phyloP scores from a whole-genome alignment of 768 basidiomycete species.

The Pleurotus citrinopileatus region DNA sequence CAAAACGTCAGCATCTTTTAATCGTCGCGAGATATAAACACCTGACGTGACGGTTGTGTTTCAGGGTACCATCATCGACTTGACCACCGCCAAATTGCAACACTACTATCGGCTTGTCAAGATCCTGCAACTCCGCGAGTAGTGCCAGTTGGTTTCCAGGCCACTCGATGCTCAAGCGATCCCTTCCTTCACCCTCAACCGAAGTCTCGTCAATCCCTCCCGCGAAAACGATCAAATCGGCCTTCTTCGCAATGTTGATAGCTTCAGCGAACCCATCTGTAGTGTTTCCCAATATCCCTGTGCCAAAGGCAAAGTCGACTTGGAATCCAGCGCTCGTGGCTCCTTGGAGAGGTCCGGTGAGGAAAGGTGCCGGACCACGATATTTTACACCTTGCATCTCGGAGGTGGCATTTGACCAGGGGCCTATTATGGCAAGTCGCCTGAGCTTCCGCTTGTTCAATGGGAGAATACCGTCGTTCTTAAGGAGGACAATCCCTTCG shows the following conservation, averaged over 20 bases:
- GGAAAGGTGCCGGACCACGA: conserved; percentile 49
- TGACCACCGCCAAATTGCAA: conserved; percentile 59
- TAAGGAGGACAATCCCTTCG: conserved; percentile 58
- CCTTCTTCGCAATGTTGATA: conserved; percentile 41
- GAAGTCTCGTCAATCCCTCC: conserved; percentile 52
- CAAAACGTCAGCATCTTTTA: background rate
- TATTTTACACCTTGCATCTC: conserved; percentile 59
- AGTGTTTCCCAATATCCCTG: conserved; percentile 32
- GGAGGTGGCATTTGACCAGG: conserved; percentile 53
- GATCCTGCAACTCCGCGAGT: conserved; percentile 37
- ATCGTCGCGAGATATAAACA: background rate
- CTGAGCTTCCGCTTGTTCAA: conserved; percentile 37
- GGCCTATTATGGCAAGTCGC: conserved; percentile 59
- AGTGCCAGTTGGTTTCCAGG: conserved; percentile 54
- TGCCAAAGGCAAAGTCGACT: conserved; percentile 41
- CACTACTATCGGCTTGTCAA: conserved; percentile 53
- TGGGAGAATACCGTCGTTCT: conserved; percentile 62
- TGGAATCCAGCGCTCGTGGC: conserved; percentile 45
- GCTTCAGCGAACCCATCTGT: conserved; percentile 50
- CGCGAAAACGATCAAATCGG: conserved; percentile 49
- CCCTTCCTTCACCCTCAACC: conserved; percentile 44
- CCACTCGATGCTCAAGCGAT: conserved; percentile 50
- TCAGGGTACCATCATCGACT: conserved; percentile 45
- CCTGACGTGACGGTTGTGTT: conserved; percentile 37
- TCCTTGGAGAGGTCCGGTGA: conserved; percentile 49